Base-by-base conservation (phyloP, 768 basidiomycete genomes). In the Suillus weaverae region DNA sequence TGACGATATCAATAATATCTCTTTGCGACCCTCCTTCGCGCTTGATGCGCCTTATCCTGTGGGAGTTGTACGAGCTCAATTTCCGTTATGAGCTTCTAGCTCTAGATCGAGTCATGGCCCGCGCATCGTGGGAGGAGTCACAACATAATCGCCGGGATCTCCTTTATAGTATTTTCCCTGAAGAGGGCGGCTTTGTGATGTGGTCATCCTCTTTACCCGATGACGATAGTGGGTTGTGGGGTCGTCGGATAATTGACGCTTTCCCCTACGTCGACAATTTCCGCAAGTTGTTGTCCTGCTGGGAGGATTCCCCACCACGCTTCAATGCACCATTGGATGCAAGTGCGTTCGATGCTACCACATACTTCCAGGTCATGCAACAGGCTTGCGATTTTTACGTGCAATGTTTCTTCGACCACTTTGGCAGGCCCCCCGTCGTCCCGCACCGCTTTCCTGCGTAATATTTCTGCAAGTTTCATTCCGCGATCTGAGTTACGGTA, bases 61-160 rank as follows among this genome's bases (percentile, higher is more conserved):
- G n/a, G n/a, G n/a, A n/a, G n/a, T n/a, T n/a, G n/a, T n/a, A n/a
- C n/a, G 67, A 74, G 38, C 64, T 69, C 14, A 68, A 68, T 22
- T 74, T 72, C 50, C 30, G 59, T 2, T 70, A 66, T 43, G 67
- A 73, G 33, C 61, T 74, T 10, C 56, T 64, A 16, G 66, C 70
- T 11, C 68, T 75, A 2, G 63, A 75, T 32, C 46, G 41, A 3
- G 46, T 48, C 43, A 43, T 64, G 13, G 68, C 66, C 4, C n/a
- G 59, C 18, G 5, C 10, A 5, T n/a, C 53, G n/a, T 67, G 69
- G 60, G 60, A 18, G 13, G 53, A 69, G 20, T n/a, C 67, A 20
- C 32, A 11, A 11, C 22, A 4, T 13, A 53, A 66, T 18, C 30
- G n/a, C 3, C 36, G 36, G 6, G 51, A 30, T 30, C 38, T 68